Base-by-base conservation (phyloP, 768 basidiomycete species). In the Phlebiopsis flavidoalba region DNA sequence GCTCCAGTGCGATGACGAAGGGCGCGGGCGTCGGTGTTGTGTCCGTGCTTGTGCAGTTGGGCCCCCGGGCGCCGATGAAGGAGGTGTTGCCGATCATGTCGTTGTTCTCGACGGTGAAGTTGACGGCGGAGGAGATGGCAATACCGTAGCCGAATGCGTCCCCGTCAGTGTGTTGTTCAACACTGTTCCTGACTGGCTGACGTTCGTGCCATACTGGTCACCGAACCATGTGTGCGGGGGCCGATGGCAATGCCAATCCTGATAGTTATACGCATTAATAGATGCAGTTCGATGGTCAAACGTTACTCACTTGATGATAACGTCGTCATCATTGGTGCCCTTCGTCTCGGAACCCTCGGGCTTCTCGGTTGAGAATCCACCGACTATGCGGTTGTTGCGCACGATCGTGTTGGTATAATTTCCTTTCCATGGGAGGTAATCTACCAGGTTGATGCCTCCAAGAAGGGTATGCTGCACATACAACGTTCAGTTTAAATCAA, bases 161-260 rank as follows among this genome's bases (percentile, higher is more conserved):
- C 87, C 87, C 11, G 81, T 79, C 21, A 89, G 67, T 33, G 70
- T 71, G 71, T 92, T 91, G 68, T 81, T 73, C 17, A 73, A 65
- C 21, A 90, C 84, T 5, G 76, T 74, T 6, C 80, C 89, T n/a
- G 77, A 76, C 40, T 70, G 75, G 69, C 76, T 81, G 66, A 82
- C 77, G 61, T 86, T 84, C 58, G 80, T 81, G 60, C 78, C 77
- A 63, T 77, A 88, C 55, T 71, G 67, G 63, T 80, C 73, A 2
- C 84, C 86, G 60, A 90, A 91, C 90, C 90, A 92, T 15, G 83
- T 15, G 83, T 84, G 11, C 82, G 82, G 8, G 91, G 88, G 8
- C 91, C 90, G 15, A 91, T 80, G 31, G 89, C 90, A 52, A 92
- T 86, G n/a, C 86, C 90, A 66, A 92, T 85, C 70, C 89, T 91